Conservation (phyloP, 768 basidiomycete species). For the Naganishia friedmannii region DNA sequence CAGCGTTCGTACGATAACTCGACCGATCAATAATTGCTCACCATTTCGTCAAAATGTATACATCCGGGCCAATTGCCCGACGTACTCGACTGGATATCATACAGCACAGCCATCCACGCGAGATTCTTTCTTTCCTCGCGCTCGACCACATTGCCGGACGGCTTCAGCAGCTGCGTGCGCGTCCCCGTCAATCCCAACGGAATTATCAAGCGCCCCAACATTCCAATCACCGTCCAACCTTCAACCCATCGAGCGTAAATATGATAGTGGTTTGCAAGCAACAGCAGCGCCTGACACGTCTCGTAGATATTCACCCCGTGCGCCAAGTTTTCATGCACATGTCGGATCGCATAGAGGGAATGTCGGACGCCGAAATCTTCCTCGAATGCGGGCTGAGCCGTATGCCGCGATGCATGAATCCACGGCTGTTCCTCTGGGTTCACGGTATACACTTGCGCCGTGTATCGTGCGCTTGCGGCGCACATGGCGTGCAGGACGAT, state of each 20-base stretch:
- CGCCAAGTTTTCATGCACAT: constrained; percentile 31
- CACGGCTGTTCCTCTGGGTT: constrained; percentile 41
- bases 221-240: constrained; percentile 41
- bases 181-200: constrained; percentile 38
- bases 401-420: constrained; percentile 26
- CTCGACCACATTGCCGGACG: constrained; percentile 35
- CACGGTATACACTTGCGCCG: constrained; percentile 56
- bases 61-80: constrained; percentile 41
- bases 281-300: constrained; percentile 38
- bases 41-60: constrained; percentile 43
- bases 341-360: constrained; percentile 42
- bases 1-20: background rate
- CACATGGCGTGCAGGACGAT: constrained; percentile 82
- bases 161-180: constrained; percentile 32
- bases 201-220: constrained; percentile 36
- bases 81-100: constrained; percentile 38
- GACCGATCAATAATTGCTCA: background rate
- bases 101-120: constrained; percentile 41
- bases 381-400: constrained; percentile 26
- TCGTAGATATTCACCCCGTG: constrained; percentile 37
- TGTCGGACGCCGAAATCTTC: constrained; percentile 36
- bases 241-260: constrained; percentile 39
- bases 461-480: constrained; percentile 72
- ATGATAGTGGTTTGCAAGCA: constrained; percentile 42
- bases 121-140: constrained; percentile 43